Evolutionary conservation across 1,284 basidiomycete species (phyloP).

Genomic region (Cutaneotrichosporon sp.): DNA sequence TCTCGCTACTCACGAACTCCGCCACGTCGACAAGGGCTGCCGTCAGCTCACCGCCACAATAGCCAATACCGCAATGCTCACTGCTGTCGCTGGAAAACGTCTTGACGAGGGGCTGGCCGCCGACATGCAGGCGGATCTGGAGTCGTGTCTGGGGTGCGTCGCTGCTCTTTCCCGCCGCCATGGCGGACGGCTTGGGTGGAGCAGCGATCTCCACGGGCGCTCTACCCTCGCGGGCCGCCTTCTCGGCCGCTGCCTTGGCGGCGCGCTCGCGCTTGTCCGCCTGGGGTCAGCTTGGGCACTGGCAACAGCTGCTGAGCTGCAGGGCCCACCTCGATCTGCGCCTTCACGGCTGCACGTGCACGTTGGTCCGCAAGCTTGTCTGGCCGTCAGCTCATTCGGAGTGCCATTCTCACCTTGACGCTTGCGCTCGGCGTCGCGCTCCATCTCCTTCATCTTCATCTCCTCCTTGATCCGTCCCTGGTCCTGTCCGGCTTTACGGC

Average conservation of each 20-base stretch:
- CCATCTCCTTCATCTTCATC: constrained; percentile 67
- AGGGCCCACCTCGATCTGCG: constrained; percentile 67
- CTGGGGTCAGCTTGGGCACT: constrained; percentile 18
- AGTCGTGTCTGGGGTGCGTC: constrained; percentile 78
- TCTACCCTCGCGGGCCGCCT: constrained; percentile 73
- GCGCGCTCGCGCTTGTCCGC: constrained; percentile 84
- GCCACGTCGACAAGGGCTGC: constrained; percentile 67
- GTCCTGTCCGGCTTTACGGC: constrained; percentile 82
- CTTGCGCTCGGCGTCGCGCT: constrained; percentile 73
- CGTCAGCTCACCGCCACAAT: constrained; percentile 53
- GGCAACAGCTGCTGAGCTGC: too few species aligned
- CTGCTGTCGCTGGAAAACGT: constrained; percentile 69
- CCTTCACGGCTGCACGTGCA: constrained; percentile 76
- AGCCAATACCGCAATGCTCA: too few species aligned
- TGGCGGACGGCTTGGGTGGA: constrained; percentile 24
- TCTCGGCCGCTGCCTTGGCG: constrained; percentile 78
- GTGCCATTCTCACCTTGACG: constrained; percentile 57
- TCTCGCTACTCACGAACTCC: constrained; percentile 75
- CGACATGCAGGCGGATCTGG: constrained; percentile 71
- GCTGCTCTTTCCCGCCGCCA: constrained; percentile 56
- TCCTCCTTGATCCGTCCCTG: constrained; percentile 68
- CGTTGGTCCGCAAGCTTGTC: constrained; percentile 81
- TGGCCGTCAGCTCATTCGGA: constrained; percentile 34
- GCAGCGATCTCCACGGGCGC: constrained; percentile 47
- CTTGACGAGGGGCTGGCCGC: constrained; percentile 72